Evolutionary conservation across 1,284 basidiomycete genomes (phyloP), one percentile per base, ranked within the genome.

Genomic region (Irpex sp.): DNA sequence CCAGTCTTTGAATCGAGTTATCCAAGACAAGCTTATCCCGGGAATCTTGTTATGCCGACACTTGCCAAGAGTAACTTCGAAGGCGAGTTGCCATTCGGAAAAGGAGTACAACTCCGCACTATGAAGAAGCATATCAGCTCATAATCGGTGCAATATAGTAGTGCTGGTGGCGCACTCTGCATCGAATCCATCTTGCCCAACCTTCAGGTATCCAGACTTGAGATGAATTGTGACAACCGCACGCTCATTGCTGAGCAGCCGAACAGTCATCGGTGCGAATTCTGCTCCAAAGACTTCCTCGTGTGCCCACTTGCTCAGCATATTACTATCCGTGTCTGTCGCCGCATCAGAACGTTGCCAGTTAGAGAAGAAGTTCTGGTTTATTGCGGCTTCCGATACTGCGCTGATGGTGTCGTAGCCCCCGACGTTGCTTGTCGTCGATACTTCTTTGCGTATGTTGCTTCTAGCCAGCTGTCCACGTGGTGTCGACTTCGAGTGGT

Each of bases 361-460:
- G 17, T 71, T 61, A 5, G 62, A 57, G 36, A 65, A 59, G 69
- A 74, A 73, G 56, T 71, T 67, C 6, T 61, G 65, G 62, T 74
- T 74, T 65, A 76, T 68, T 1, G 73, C 70, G 1, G 65, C 65
- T 58, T 76, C 72, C 0, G 75, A 72, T 57, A 77, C 64, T 1
- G 73, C 72, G 43, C 64, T 66, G 65, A 76, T 65, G 59, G 72
- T 66, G 65, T 77, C 75, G 68, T 71, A 76, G 58, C 71, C 71
- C 57, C 59, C 61, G 65, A 71, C 69, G 61, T 68, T 63, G 55
- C 67, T 67, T 4, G 53, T 65, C 65, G 66, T 68, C 64, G n/a
- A 68, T 68, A 61, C 19, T 26, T 71, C 68, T 39, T 66, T 67
- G 65, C 68, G 70, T 8, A 47, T 46, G 21, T 46, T 36, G 4